Base-by-base conservation (phyloP, 2,329 filamentous ascomycete species). In the Pseudogymnoascus destructans region DNA sequence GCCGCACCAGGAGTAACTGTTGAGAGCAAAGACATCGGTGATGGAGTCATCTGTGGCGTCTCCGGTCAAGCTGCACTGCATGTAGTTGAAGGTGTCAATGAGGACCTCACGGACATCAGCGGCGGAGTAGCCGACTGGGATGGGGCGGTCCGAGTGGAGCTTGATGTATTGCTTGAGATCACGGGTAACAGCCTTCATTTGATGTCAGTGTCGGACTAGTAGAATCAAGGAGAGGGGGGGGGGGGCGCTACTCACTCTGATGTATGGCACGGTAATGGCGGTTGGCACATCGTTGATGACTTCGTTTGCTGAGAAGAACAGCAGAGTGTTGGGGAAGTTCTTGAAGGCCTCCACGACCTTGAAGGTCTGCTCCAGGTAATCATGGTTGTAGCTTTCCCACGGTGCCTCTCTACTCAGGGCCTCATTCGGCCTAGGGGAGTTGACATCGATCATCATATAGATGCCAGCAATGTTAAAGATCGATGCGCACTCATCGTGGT, bases 151-250 rank as follows among this genome's bases (percentile, higher is more conserved):
- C 61, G 79, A 74, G 68, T 86, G 81, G 68, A 82, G 84, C 72
- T 82, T 80, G 73, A 90, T 84, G 75, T 91, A 91, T 69, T 84
- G 85, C 77, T 88, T 89, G 70, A 91, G 77, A 71, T 91, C 87
- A 67, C 87, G 84, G 52, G 85, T 89, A 62, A 89, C 81, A 62
- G 87, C 87, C 71, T 81, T 67, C 76, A 25, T 21, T 46, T 71
- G 25, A 33, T 46, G 58, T 66, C 60, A 66, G 61, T 21, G 46
- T 52, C 57, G 52, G 40, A 10, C 11, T 25, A 7, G 21, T 11
- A 7, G 9, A 9, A n/a, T 7, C 4, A 9, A 6, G 19, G 8
- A 13, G 7, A 21, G 5, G 13, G 9, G 13, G 19, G 8, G 21
- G 7, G 23, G 5, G 13, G 10, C 5, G 9, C 7, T 13, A 63